Evolutionary conservation across 1,284 basidiomycete genomes (phyloP).

Genomic region (Rhodofomes roseus): DNA sequence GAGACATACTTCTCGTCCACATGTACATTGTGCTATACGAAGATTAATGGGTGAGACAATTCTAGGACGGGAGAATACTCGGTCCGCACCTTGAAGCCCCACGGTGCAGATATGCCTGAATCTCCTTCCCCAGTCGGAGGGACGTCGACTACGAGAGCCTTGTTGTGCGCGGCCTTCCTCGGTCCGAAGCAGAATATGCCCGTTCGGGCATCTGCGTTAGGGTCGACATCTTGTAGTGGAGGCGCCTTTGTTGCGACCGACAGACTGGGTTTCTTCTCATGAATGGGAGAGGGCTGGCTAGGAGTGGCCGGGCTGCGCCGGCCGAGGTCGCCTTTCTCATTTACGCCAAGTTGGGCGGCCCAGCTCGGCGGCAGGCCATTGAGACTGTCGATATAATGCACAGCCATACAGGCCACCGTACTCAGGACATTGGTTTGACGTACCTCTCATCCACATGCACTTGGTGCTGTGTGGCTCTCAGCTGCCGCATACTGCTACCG

Average conservation of each 20-base stretch:
- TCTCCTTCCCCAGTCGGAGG: not conserved
- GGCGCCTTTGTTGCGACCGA: not conserved
- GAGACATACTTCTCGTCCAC: conserved; percentile 1
- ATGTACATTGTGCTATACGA: not conserved
- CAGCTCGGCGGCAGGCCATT: conserved; percentile 7
- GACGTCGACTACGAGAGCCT: not conserved
- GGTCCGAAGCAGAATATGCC: not conserved
- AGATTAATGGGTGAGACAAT: not conserved
- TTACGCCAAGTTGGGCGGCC: not conserved
- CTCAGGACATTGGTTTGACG: not conserved
- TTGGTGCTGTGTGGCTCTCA: not conserved
- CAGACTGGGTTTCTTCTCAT: not conserved
- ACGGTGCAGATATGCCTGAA: not conserved
- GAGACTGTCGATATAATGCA: not conserved
- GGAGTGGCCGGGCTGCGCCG: not conserved
- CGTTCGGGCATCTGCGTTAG: not conserved
- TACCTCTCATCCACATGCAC: conserved; percentile 7
- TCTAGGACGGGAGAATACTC: not conserved
- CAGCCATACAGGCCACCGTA: not conserved
- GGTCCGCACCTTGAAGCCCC: not conserved
- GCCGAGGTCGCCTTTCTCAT: not conserved
- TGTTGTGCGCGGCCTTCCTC: not conserved
- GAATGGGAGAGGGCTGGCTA: not conserved
- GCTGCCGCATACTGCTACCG: not conserved
- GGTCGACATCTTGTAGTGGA: not conserved